These are phyloP conservation scores for Anastatica hierochuntica DNA, from an alignment of 345 rosid genomes.

Conservation along the genomic window DNA sequence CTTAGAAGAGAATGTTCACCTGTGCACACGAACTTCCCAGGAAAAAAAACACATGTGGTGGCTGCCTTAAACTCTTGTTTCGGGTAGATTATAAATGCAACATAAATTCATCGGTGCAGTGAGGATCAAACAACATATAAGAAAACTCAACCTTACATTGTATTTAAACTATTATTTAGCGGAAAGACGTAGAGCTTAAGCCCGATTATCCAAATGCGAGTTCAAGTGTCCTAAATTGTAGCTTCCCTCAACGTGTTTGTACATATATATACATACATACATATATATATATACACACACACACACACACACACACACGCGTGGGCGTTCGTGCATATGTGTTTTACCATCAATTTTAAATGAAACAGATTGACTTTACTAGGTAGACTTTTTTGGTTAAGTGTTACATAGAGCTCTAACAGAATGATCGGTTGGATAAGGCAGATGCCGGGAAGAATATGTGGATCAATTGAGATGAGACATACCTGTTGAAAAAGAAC, in stretches of 20 bases:
- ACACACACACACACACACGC: no score
- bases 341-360: background rate
- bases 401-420: background rate
- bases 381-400: background rate
- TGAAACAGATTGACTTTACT: background rate
- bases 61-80: slow-evolving; percentile 8
- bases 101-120: slow-evolving; percentile 1
- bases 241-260: slow-evolving; percentile 1
- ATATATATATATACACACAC: no score
- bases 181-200: background rate
- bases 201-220: slow-evolving; percentile 3
- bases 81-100: background rate
- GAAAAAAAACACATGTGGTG: slow-evolving; percentile 10
- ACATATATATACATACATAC: background rate
- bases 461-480: slow-evolving; percentile 4
- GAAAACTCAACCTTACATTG: background rate
- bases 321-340: background rate
- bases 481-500: slow-evolving; percentile 80
- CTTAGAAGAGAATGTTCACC: slow-evolving; percentile 59
- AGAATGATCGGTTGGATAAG: slow-evolving; percentile 6
- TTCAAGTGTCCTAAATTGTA: background rate
- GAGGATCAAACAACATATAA: background rate
- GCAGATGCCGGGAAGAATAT: slow-evolving; percentile 8
- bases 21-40: slow-evolving; percentile 65
- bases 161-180: background rate